Conservation (phyloP, 352 stramenopile species). For the Globisporangium parvum region DNA sequence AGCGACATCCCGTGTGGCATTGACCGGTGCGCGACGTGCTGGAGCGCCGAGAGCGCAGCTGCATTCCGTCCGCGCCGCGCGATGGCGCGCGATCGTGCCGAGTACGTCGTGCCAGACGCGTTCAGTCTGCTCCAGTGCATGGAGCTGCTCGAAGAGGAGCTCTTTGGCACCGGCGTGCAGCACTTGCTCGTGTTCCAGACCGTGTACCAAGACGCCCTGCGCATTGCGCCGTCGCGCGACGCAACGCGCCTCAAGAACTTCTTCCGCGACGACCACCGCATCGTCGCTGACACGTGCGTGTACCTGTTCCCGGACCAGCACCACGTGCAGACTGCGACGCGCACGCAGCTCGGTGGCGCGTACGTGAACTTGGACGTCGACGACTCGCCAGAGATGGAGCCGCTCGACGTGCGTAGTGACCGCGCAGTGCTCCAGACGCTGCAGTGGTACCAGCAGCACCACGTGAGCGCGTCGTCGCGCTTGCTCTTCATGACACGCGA, state of each 20-base stretch:
- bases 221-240: constrained; percentile 60
- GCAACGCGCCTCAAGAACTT: constrained; percentile 59
- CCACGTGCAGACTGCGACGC: constrained; percentile 48
- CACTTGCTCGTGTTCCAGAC: constrained; percentile 72
- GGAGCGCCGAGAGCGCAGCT: constrained; percentile 10
- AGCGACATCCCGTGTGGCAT: constrained; percentile 70
- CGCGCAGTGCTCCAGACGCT: constrained; percentile 54
- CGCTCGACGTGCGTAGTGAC: constrained; percentile 28
- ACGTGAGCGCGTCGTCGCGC: constrained; percentile 27
- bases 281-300: constrained; percentile 35
- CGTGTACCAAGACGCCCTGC: constrained; percentile 53
- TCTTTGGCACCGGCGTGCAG: constrained; percentile 30
- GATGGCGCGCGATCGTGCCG: constrained; percentile 28
- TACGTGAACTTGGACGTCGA: constrained; percentile 15
- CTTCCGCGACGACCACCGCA: constrained; percentile 50
- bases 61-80: constrained; percentile 20
- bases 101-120: constrained; percentile 70
- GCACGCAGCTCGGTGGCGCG: constrained; percentile 16
- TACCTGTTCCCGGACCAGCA: constrained; percentile 72
- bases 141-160: constrained; percentile 58
- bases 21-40: constrained; percentile 35
- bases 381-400: constrained; percentile 24
- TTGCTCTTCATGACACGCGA: constrained; percentile 60
- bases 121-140: constrained; percentile 69
- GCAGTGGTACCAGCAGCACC: constrained; percentile 48